Evolutionary conservation across 78 protist genomes (phyloP).

Genomic region (Tieghemostelium lacteum): DNA sequence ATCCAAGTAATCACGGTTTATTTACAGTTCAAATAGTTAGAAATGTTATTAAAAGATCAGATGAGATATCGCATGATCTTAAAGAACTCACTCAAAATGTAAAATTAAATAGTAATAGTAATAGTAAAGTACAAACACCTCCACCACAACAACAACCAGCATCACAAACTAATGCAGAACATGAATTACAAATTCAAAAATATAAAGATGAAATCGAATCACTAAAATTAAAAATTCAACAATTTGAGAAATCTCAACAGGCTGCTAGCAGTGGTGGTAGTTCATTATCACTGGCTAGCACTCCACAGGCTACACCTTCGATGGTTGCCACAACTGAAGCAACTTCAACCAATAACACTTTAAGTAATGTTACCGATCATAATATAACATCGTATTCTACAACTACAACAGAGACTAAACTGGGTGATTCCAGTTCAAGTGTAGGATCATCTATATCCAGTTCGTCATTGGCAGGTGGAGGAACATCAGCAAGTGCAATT

Average conservation of each 20-base stretch:
- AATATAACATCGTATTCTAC: neutral
- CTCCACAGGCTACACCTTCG: neutral
- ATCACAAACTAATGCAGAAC: neutral
- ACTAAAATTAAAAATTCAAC: neutral
- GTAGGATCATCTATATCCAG: neutral
- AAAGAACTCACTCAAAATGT: neutral
- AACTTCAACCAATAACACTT: neutral
- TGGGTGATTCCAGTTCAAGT: neutral
- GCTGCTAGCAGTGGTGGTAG: neutral
- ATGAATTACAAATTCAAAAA: conserved; percentile 1
- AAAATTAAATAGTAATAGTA: too few relatives aligned
- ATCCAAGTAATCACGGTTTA: conserved; percentile 39
- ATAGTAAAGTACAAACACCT: neutral
- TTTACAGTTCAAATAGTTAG: conserved; percentile 55
- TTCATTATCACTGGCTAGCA: neutral
- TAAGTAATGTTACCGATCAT: too few relatives aligned
- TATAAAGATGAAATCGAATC: conserved; percentile 17
- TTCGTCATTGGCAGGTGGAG: neutral
- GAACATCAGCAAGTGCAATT: neutral
- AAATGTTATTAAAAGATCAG: conserved; percentile 41
- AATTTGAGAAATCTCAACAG: neutral
- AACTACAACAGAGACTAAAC: conserved; percentile 5
- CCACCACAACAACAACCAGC: too few relatives aligned
- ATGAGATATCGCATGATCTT: conserved; percentile 30
- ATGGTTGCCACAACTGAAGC: neutral